Evolutionary conservation across 345 rosid genomes (phyloP), one percentile per base, ranked within the genome.

Genomic region (Rhizophora mangle): DNA sequence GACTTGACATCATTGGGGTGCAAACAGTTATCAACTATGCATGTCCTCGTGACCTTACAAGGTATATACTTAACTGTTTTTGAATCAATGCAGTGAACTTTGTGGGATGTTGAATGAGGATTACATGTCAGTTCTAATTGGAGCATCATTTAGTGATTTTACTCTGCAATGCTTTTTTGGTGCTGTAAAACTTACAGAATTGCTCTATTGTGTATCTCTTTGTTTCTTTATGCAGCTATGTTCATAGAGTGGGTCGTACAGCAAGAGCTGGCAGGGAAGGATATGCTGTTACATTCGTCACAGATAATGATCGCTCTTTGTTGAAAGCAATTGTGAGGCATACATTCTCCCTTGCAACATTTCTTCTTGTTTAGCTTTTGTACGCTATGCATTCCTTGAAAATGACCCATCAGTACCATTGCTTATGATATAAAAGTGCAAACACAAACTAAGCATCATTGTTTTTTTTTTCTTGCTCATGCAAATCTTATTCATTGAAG

Each of bases 231-330:
- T 69, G 69, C 88, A 95, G 99, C 73, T 92, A 95, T 71, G 88
- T 90, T 78, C 99, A 95, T 78, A 86, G 97, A 77, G 99, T 95
- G 19, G 99, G 99, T 68, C 89, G 97, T 64, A 92, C 97, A 60
- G 99, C 99, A 64, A 86, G 99, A 88, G 99, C 99, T 73, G 99
- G 99, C 11, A 87, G 96, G 82, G 88, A 90, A 81, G 98, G 99
- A 69, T 95, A 85, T 79, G 99, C 99, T 55, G 99, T 95, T 67
- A 95, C 98, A 29, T 88, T 95, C 73, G 78, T 92, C 73, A 87
- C 98, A 47, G 99, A 95, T 76, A 90, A 79, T 78, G 98, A 95
- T 64, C 91, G 96, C 20, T 87, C 99, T 69, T 90, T 95, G 63
- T 76, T 92, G 69, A 95, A 92, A 90, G 84, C 94, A 77, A 92